Evolutionary conservation across 2,329 filamentous ascomycete species (phyloP), one percentile per base, ranked within the genome.

Genomic region (Fusarium sublunatum): DNA sequence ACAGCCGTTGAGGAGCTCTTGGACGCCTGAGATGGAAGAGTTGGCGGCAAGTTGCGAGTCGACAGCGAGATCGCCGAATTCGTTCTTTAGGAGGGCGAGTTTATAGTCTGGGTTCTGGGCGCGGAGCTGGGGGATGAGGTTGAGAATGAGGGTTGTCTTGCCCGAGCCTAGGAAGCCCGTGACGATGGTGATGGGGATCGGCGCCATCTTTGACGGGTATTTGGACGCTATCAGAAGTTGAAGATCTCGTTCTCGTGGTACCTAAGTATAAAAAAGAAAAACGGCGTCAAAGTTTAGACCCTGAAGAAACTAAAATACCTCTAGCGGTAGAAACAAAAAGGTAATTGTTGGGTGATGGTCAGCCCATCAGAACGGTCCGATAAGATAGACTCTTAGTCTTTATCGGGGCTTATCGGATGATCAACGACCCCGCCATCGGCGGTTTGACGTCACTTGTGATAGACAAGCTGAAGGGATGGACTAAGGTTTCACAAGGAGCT

Each of bases 141-240:
- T 95, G 61, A 99, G 88, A 65, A 99, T 93, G 56, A 99, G 84
- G 3, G 95, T 98, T 2, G 95, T 99, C 80, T 98, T 98, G 57
- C 95, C 95, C 8, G 92, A 94, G 73, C 95, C 95, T 13, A 98
- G 86, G 79, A 98, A 99, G 74, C 95, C 95, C 6, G 95, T 99
- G 49, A 99, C 83, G 73, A 99, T 96, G 42, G 94, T 98, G 75
- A 97, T 91, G 5, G 93, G 93, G 67, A 93, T 95, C 2, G 90
- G 88, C 7, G 86, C 76, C 86, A 89, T 89, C 45, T 49, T 71
- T 51, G 13, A 22, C 19, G 19, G 19, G 5, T 42, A n/a, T 4
- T 19, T 8, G 19, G 19, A 46, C 6, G 26, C 7, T 40, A 22
- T 32, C 13, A 19, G 19, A 11, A 26, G 11, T 31, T 12, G 24